Percentiles rank a stretch among this genome's conserved stretches.
Conservation (phyloP, 257 asterid genomes). For the Ocimum tenuiflorum region DNA sequence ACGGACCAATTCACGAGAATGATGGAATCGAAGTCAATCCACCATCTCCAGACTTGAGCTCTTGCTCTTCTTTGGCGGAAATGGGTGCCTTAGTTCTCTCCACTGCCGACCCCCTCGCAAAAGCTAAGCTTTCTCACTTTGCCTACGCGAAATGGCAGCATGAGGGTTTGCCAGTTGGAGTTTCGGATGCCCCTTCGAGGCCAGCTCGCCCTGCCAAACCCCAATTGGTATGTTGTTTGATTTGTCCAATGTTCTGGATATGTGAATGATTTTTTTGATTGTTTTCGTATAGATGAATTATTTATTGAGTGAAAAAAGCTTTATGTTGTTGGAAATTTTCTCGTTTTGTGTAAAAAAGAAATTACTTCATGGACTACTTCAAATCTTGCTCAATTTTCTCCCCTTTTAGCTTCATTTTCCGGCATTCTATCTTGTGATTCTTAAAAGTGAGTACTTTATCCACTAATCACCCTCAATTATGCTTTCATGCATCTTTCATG, state of each 20-base stretch:
- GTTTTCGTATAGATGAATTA: background rate
- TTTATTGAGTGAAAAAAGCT: background rate
- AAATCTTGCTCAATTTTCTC: too few relatives aligned
- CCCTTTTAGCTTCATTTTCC: too few relatives aligned
- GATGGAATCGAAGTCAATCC: background rate
- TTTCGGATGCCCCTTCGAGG: slow-evolving; percentile 41
- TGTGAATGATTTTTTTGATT: background rate
- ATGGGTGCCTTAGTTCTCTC: slow-evolving; percentile 71
- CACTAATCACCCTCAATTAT: too few relatives aligned
- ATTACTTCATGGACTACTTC: too few relatives aligned
- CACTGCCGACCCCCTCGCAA: slow-evolving; percentile 61
- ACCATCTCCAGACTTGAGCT: slow-evolving; percentile 9
- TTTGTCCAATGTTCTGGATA: background rate
- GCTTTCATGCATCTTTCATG: too few relatives aligned
- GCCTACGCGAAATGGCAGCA: slow-evolving; percentile 62
- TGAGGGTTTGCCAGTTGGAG: slow-evolving; percentile 65
- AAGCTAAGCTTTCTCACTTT: slow-evolving; percentile 71
- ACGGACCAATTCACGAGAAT: slow-evolving; percentile 45
- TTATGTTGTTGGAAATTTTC: background rate
- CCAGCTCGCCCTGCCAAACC: slow-evolving; percentile 84
- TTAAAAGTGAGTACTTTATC: too few relatives aligned
- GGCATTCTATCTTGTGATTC: too few relatives aligned
- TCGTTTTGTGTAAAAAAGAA: too few relatives aligned
- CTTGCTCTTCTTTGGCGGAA: slow-evolving; percentile 73
- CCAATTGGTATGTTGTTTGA: slow-evolving; percentile 39